phyloP scores from a whole-genome alignment of 768 basidiomycete genomes.

The Lepiota brunneoincarnata region DNA sequence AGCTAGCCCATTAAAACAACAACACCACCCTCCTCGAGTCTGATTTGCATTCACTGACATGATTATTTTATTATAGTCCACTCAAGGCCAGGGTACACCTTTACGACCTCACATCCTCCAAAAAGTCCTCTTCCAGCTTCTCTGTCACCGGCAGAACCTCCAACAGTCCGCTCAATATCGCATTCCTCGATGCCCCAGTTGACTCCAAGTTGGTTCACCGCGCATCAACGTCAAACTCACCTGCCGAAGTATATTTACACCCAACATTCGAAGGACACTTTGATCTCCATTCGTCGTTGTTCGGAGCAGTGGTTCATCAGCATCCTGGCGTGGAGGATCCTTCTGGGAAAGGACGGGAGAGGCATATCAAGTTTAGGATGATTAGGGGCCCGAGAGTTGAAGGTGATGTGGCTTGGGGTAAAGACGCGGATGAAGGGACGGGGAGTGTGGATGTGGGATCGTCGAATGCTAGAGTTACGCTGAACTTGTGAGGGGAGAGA shows the following conservation, averaged over 20 bases:
- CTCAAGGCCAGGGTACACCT: conserved; percentile 4
- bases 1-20: background rate
- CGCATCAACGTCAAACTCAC: conserved; percentile 1
- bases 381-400: background rate
- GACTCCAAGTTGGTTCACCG: background rate
- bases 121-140: background rate
- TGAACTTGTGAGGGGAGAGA: background rate
- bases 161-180: background rate
- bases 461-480: conserved; percentile 1
- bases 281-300: background rate
- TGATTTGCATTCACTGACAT: too few species aligned
- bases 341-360: background rate
- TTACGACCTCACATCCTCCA: background rate
- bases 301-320: background rate
- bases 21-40: background rate
- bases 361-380: background rate
- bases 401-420: conserved; percentile 8
- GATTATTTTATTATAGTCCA: background rate
- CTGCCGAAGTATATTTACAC: conserved; percentile 6
- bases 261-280: conserved; percentile 10
- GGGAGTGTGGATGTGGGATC: conserved; percentile 3
- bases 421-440: background rate
- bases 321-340: conserved; percentile 6
- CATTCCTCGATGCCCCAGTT: conserved; percentile 5
- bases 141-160: background rate